Evolutionary conservation across 73 alveolate species (phyloP).

Genomic region (Tetrahymena elliotti): DNA sequence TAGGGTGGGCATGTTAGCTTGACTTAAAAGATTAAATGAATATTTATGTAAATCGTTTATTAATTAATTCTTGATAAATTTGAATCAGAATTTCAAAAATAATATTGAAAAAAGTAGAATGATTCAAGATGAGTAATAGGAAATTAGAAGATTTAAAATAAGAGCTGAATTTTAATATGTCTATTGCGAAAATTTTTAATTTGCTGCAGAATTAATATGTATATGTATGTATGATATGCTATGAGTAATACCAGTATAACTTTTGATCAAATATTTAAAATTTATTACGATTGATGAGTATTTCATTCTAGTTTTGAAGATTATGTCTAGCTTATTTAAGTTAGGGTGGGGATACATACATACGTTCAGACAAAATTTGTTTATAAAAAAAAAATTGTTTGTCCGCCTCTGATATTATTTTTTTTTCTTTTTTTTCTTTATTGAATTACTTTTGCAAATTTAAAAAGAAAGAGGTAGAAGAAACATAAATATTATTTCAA

Average conservation of each 20-base stretch:
- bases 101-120: neutral
- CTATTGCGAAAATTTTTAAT: neutral
- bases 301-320: neutral
- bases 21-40: neutral
- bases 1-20: neutral
- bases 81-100: neutral
- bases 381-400: no score
- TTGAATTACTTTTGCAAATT: neutral
- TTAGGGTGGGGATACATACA: neutral
- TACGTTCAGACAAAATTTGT: neutral
- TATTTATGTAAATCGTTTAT: neutral
- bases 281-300: neutral
- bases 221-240: no score
- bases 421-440: neutral
- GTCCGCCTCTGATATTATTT: neutral
- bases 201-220: no score
- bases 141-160: neutral
- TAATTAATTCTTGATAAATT: neutral
- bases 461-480: neutral
- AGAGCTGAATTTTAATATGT: neutral
- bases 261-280: neutral
- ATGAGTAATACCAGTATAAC: neutral
- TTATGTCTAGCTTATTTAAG: neutral
- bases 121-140: neutral
- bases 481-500: neutral